Percentiles rank a stretch among this genome's conserved stretches.
Evolutionary conservation across 352 stramenopile species (phyloP).

Genomic region (Phytophthora capsici): DNA sequence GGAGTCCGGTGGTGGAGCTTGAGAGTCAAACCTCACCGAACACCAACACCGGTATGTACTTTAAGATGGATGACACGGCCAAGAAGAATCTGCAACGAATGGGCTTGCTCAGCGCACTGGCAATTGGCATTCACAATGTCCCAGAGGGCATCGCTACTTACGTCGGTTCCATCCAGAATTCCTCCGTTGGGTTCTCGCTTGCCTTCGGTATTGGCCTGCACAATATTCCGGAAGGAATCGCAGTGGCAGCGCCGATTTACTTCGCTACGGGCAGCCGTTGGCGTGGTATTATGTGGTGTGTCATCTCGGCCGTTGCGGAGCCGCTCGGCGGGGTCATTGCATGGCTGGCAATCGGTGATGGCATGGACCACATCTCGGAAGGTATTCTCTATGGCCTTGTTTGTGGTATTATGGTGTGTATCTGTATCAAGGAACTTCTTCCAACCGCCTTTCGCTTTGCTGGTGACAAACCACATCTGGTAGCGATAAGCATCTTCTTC

Average conservation of each 20-base stretch:
- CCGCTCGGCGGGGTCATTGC: slow-evolving; percentile 84
- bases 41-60: slow-evolving; percentile 18
- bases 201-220: slow-evolving; percentile 95
- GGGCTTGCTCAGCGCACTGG: slow-evolving; percentile 91
- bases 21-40: slow-evolving; percentile 37
- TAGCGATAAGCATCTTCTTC: slow-evolving; percentile 77
- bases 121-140: slow-evolving; percentile 97
- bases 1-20: slow-evolving; percentile 16
- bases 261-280: slow-evolving; percentile 93
- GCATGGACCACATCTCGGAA: slow-evolving; percentile 72
- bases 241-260: slow-evolving; percentile 96
- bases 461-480: slow-evolving; percentile 71
- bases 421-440: slow-evolving; percentile 90
- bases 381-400: slow-evolving; percentile 92
- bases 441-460: slow-evolving; percentile 91
- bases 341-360: slow-evolving; percentile 82
- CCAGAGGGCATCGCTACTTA: slow-evolving; percentile 97
- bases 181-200: slow-evolving; percentile 85
- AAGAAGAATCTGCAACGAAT: slow-evolving; percentile 74
- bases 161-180: slow-evolving; percentile 88
- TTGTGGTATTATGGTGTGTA: slow-evolving; percentile 95
- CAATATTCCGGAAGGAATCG: slow-evolving; percentile 97
- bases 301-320: slow-evolving; percentile 91
- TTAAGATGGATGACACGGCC: slow-evolving; percentile 45
- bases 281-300: slow-evolving; percentile 94